These are phyloP conservation scores for Nothophaeocryptopus gaeumannii DNA, from an alignment of 2,329 filamentous ascomycete species.

Conservation along the genomic window DNA sequence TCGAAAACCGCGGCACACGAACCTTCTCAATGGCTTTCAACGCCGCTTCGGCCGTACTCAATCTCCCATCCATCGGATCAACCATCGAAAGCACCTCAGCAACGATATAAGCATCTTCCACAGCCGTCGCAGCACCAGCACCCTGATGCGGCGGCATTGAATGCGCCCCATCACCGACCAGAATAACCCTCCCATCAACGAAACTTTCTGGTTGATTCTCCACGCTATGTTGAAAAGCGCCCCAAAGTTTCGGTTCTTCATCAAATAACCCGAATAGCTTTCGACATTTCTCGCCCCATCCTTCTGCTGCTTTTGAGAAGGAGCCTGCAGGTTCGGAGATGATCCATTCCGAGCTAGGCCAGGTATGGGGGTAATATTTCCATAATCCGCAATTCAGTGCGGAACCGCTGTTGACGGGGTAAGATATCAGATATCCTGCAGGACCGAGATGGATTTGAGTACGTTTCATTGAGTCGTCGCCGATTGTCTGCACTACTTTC, in stretches of 20 bases:
- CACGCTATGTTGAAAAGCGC: constrained; percentile 44
- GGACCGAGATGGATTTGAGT: constrained; percentile 44
- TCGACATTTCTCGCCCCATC: constrained; percentile 43
- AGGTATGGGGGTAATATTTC: constrained; percentile 24
- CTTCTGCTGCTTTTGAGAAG: constrained; percentile 40
- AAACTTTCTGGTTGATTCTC: constrained; percentile 20
- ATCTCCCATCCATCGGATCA: neutral
- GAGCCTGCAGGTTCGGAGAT: constrained; percentile 41
- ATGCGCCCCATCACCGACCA: constrained; percentile 67
- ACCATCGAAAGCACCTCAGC: constrained; percentile 20
- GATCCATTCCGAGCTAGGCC: constrained; percentile 42
- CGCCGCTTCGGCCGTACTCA: constrained; percentile 19
- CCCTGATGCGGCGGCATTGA: constrained; percentile 65
- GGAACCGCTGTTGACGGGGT: constrained; percentile 57
- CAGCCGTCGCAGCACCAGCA: constrained; percentile 55
- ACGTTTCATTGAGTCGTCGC: constrained; percentile 23
- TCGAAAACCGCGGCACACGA: constrained; percentile 18
- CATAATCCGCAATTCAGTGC: constrained; percentile 54
- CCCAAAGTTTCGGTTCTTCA: constrained; percentile 47
- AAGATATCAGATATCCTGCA: constrained; percentile 58
- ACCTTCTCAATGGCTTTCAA: constrained; percentile 22
- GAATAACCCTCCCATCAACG: constrained; percentile 49
- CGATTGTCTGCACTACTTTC: constrained; percentile 40
- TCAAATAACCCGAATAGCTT: constrained; percentile 40
- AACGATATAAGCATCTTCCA: constrained; percentile 53